Base-by-base conservation (phyloP, 202 grass and related monocot genomes). In the Thinopyrum obtusiflorum region DNA sequence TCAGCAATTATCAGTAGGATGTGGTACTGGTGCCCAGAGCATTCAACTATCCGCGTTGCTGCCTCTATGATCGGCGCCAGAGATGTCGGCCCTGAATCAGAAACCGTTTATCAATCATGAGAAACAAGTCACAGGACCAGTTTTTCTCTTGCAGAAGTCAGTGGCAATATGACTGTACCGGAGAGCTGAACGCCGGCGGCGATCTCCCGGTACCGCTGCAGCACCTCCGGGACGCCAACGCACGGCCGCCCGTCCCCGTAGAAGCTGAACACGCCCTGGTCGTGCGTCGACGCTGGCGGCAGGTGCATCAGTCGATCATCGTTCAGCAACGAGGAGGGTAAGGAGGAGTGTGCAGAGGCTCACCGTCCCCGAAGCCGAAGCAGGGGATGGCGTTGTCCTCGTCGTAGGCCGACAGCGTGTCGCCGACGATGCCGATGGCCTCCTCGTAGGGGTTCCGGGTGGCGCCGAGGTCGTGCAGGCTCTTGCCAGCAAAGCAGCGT, bases 321-420 rank as follows among this genome's bases (percentile, higher is more conserved):
- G n/a, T n/a, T n/a, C n/a, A n/a, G n/a, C n/a, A n/a, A n/a, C n/a
- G n/a, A n/a, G n/a, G n/a, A n/a, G n/a, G n/a, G n/a, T n/a, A n/a
- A n/a, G n/a, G n/a, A n/a, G n/a, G n/a, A n/a, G n/a, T n/a, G n/a
- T n/a, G n/a, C n/a, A n/a, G n/a, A n/a, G n/a, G n/a, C n/a, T n/a
- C n/a, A n/a, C n/a, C n/a, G n/a, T 92, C 93, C 44, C 90, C 93
- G 32, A 92, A 94, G 33, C 93, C 93, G n/a, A 92, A 94, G 75
- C 88, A 94, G 0, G 88, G 93, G 36, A 94, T 90, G 68, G 0
- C 37, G 59, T 82, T 86, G 76, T 94, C 93, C 33, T 94, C 88
- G 39, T 94, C 93, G 13, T 39, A 90, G 0, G 15, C 3, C 2
- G 83, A 88, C 9, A 94, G 85, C 9, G 85, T 90, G 0, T 78